Evolutionary conservation across 257 asterid species (phyloP).

Genomic region (Solanum corneliomulleri): DNA sequence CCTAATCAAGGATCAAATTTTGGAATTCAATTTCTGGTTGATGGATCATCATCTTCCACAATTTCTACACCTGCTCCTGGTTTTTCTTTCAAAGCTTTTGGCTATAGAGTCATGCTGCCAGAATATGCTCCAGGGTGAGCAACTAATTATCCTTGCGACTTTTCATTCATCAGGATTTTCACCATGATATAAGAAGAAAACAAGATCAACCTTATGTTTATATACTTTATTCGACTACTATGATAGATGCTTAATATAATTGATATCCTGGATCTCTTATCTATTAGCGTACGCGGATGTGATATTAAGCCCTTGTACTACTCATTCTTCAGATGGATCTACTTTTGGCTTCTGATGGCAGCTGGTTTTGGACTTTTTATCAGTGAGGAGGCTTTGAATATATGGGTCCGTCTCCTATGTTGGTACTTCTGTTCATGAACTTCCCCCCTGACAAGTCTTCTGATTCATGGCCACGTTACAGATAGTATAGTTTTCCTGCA

Average conservation of each 20-base stretch:
- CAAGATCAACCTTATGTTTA: neutral
- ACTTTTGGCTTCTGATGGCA: conserved; percentile 92
- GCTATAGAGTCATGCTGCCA: conserved; percentile 60
- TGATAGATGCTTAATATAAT: neutral
- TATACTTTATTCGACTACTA: neutral
- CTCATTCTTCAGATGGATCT: conserved; percentile 58
- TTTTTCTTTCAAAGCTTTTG: conserved; percentile 63
- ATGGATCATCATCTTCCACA: conserved; percentile 30
- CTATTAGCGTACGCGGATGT: neutral
- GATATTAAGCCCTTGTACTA: neutral
- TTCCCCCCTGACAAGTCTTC: conserved; percentile 9
- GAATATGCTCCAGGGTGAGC: conserved; percentile 74
- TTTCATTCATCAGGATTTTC: neutral
- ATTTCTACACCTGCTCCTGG: conserved; percentile 29
- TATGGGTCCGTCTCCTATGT: conserved; percentile 57
- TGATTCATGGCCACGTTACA: neutral
- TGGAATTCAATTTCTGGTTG: conserved; percentile 40
- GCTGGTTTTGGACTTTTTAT: conserved; percentile 82
- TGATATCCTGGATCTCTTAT: neutral
- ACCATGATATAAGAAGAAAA: neutral
- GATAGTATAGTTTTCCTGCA: neutral
- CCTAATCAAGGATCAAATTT: conserved; percentile 36
- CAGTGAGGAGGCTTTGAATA: conserved; percentile 85
- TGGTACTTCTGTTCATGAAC: conserved; percentile 25
- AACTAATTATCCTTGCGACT: neutral